A percentile compares a stretch with the other conserved stretches of the same genome.
Conservation (phyloP, 179 eudicot genomes). For the Pouteria campechiana region DNA sequence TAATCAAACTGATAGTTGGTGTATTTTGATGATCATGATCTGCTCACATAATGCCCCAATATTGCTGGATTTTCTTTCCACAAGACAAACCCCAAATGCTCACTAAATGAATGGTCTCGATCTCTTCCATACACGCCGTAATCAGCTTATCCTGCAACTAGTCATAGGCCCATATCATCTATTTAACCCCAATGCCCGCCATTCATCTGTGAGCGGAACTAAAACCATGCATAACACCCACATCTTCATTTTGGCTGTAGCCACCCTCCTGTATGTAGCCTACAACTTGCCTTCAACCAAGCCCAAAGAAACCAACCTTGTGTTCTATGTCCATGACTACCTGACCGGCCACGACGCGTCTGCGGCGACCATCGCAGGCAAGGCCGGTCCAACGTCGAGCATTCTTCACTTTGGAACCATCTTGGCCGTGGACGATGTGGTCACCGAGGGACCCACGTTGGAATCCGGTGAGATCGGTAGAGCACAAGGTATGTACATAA, state of each 20-base stretch:
- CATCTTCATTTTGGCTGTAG: conserved; percentile 4
- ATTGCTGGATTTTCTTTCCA: no score
- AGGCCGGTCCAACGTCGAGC: conserved; percentile 11
- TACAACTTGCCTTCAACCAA: background rate
- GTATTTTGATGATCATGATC: no score
- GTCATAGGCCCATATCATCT: no score
- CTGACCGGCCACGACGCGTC: conserved; percentile 11
- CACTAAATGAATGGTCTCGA: no score
- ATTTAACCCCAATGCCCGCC: no score
- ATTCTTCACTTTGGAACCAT: conserved; percentile 15
- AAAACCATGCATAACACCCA: no score
- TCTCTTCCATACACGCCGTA: no score
- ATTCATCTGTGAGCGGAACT: no score
- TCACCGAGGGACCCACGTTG: conserved; percentile 11
- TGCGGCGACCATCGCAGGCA: conserved; percentile 18
- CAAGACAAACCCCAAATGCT: no score
- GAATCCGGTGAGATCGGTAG: conserved; percentile 11
- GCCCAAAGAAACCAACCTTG: conserved; percentile 16
- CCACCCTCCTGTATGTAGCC: conserved; percentile 11
- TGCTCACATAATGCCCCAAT: no score
- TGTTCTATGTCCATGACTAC: conserved; percentile 19
- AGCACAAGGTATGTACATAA: conserved; percentile 23
- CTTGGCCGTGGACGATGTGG: conserved; percentile 12
- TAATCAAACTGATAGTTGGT: no score
- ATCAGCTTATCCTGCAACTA: no score